Conservation (phyloP, 2,329 filamentous ascomycete genomes). For the Paecilomyces variotii region DNA sequence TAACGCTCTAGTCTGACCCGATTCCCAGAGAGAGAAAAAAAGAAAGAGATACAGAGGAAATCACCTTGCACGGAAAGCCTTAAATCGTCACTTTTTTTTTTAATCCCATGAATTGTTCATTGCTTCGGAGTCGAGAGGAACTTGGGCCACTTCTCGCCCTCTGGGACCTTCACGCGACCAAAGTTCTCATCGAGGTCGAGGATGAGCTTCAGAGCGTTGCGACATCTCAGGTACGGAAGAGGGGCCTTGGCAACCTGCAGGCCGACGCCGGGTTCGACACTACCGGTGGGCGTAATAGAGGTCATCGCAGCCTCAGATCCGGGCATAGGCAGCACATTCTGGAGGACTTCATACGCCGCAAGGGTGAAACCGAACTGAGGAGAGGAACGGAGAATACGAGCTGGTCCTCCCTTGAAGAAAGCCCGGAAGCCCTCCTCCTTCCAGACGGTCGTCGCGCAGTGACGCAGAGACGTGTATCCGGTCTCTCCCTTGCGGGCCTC, state of each 20-base stretch:
- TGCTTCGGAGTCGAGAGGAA: constrained; percentile 24
- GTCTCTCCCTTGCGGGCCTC: constrained; percentile 94
- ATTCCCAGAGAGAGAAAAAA: not conserved
- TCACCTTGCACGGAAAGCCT: constrained; percentile 8
- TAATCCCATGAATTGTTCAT: constrained; percentile 8
- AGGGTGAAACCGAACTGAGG: constrained; percentile 98
- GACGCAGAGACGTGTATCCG: constrained; percentile 75
- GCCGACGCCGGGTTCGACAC: constrained; percentile 56
- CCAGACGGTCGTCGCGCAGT: constrained; percentile 75
- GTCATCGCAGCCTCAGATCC: constrained; percentile 43
- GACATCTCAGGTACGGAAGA: constrained; percentile 61
- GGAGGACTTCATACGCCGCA: constrained; percentile 86
- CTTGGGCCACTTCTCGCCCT: constrained; percentile 32
- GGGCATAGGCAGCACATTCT: constrained; percentile 71
- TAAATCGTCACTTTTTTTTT: constrained; percentile 5
- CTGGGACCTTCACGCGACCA: constrained; percentile 59
- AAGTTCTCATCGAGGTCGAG: constrained; percentile 92
- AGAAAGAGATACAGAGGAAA: not conserved
- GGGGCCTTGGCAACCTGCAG: constrained; percentile 57
- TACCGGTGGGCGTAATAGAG: constrained; percentile 50
- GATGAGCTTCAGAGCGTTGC: constrained; percentile 92
- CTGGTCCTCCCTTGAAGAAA: constrained; percentile 97
- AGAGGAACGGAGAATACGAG: constrained; percentile 87
- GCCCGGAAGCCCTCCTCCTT: constrained; percentile 89
- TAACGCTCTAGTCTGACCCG: constrained; percentile 12